Base-by-base conservation (phyloP, 257 asterid genomes). In the Jacaranda copaia region DNA sequence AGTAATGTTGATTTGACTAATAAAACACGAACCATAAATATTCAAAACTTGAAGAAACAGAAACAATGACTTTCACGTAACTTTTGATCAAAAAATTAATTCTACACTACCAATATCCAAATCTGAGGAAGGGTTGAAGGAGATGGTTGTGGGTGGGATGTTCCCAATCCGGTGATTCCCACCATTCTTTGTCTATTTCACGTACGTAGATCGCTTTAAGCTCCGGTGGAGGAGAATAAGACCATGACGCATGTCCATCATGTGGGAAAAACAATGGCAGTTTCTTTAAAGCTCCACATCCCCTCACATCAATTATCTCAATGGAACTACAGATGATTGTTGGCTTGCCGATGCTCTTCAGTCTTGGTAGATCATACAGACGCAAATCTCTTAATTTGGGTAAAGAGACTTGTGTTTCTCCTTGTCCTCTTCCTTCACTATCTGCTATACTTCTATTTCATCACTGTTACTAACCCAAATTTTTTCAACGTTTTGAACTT, bases 141-240 rank as follows among this genome's bases (percentile, higher is more conserved):
- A 76, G 72, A 67, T 76, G 36, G 38, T 57, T 35, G 52, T 58
- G 69, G 8, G 11, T 55, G 18, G 80, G 68, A 32, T 76, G 69
- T n/a, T 76, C 75, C 75, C 80, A 42, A 38, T 76, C 75, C 72
- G 68, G 25, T 68, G 80, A 67, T 2, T 77, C 80, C 75, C 75
- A 68, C 75, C 80, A 68, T 67, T 43, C 70, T 57, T 53, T 68
- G 39, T 67, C 80, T 55, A 20, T 57, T 68, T 76, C 59, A 18
- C 9, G 18, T 57, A 77, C 35, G 42, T 40, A 70, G 53, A 77
- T 68, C 45, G 16, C 60, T 46, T 68, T 35, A 36, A 59, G 81
- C 68, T 70, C 25, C 11, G 55, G 46, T 5, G 49, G 32, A 68
- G 45, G 19, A 35, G 51, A 5, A 13, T 39, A 18, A 46, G 45